These are phyloP conservation scores for Trichophyton schoenleinii DNA, from an alignment of 2,329 filamentous ascomycete genomes.

Conservation along the genomic window DNA sequence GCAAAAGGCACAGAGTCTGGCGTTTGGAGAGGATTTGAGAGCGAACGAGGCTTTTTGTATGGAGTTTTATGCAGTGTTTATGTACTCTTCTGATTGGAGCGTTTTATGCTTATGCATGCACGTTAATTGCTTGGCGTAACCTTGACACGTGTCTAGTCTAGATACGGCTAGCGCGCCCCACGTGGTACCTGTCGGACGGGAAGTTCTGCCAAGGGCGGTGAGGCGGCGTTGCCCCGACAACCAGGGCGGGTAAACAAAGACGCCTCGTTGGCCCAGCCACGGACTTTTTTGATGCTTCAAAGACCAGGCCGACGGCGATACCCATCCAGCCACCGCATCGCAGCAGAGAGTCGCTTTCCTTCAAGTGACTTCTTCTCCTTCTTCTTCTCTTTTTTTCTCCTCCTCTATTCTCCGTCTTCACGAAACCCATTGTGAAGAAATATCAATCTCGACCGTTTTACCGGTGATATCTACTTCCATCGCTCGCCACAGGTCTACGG, in stretches of 20 bases:
- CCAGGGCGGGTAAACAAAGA: slow-evolving; percentile 28
- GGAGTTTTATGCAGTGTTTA: background rate
- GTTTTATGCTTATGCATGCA: background rate
- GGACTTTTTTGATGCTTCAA: background rate
- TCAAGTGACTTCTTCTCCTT: background rate
- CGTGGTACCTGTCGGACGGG: background rate
- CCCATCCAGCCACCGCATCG: slow-evolving; percentile 7
- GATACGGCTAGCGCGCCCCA: slow-evolving; percentile 2
- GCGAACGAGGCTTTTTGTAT: background rate
- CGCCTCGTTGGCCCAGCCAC: slow-evolving; percentile 31
- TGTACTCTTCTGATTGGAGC: background rate
- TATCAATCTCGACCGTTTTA: background rate
- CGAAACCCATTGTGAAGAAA: background rate
- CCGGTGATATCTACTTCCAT: background rate
- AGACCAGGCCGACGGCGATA: background rate
- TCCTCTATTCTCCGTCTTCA: background rate
- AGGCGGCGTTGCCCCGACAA: slow-evolving; percentile 25
- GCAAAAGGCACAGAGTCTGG: background rate
- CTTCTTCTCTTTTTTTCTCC: background rate
- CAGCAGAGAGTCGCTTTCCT: background rate
- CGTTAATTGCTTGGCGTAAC: background rate
- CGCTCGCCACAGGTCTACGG: background rate
- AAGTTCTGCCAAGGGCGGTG: slow-evolving; percentile 14
- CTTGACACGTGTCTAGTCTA: background rate
- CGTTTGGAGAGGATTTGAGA: background rate